phyloP scores from a whole-genome alignment of 1,139 yeast genomes.

The Yarrowia galli region DNA sequence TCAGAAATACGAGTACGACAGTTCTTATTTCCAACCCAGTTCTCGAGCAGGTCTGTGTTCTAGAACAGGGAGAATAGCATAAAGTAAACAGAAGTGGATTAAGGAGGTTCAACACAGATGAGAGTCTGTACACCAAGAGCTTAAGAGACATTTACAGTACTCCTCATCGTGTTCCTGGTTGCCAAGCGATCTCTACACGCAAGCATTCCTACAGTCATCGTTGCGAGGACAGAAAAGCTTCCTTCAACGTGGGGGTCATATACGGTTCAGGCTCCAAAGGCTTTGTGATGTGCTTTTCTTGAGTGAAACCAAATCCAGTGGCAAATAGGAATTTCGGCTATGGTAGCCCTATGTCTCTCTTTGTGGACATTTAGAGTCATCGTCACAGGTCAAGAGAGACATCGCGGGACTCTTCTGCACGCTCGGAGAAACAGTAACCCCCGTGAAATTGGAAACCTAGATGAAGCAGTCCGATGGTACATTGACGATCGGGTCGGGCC shows the following conservation, averaged over 20 bases:
- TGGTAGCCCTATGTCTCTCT: not conserved
- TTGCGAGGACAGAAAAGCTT: constrained; percentile 8
- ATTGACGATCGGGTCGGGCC: not conserved
- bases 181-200: not conserved
- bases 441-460: constrained; percentile 4
- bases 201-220: not conserved
- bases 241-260: not conserved
- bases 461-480: not conserved
- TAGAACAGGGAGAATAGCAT: no score
- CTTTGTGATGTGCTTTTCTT: not conserved
- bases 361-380: not conserved
- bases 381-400: no score
- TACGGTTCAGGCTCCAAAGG: not conserved
- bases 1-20: constrained; percentile 3
- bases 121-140: no score
- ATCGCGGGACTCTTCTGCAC: not conserved
- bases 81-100: no score
- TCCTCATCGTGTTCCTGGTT: not conserved
- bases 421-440: not conserved
- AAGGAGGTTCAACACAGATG: no score
- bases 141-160: no score
- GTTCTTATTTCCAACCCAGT: not conserved
- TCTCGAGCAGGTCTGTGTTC: no score
- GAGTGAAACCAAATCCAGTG: not conserved
- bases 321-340: not conserved